Base-by-base conservation (phyloP, 306 rosid species). In the Medicago ruthenica region DNA sequence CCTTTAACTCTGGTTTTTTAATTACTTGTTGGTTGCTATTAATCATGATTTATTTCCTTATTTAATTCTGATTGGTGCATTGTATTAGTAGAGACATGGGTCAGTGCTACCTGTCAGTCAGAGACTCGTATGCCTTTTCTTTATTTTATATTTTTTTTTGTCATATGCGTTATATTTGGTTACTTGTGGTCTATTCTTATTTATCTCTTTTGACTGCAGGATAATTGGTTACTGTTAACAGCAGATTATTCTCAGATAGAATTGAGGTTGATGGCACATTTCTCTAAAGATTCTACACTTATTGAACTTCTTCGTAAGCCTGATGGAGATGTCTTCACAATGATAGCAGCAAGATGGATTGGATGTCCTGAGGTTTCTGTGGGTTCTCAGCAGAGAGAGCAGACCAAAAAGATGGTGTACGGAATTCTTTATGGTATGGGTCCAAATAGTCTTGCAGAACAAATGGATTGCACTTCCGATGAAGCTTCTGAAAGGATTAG, bases 361-460 rank as follows among this genome's bases (percentile, higher is more conserved):
- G 88, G 96, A 68, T 83, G 81, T 67, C 67, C 95, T 27, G 96
- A 90, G 85, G 87, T 79, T 72, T 86, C 92, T 72, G 87, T 95
- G 71, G 82, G 81, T 40, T 75, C 93, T 34, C 67, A 80, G 68
- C 91, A 86, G 80, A 88, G 98, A 83, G 96, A 95, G 45, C 96
- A 90, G 79, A 92, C 95, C 81, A 95, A 95, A 86, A 86, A 83
- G 85, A 83, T 95, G 92, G 93, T 95, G 12, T 95, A 95, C 61
- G 98, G 98, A 59, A 92, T 95, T 83, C 98, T 95, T 70, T 95
- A 95, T 81, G 98, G 97, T 79, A 95, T 95, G 98, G 98, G 97
- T 79, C 85, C 88, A 36, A 92, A 87, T 72, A 77, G 91, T 85
- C 98, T 95, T 71, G 93, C 97, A 22, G 94, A 90, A 72, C 96